phyloP scores from a whole-genome alignment of 768 basidiomycete species.

The Phanerochaete carnosa region DNA sequence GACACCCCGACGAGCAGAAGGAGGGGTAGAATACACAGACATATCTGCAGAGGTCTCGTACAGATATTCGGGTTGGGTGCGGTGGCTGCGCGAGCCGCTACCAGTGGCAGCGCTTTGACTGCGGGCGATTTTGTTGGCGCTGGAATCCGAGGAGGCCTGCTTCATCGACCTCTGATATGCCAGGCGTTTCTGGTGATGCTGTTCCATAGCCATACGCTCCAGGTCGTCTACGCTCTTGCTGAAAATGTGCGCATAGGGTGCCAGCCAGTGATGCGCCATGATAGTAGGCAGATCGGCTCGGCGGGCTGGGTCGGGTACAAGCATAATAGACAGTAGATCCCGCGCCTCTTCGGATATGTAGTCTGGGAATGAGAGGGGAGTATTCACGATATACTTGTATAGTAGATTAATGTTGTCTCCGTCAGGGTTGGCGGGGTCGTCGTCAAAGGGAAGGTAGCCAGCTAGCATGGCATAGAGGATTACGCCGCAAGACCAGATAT shows the following conservation, averaged over 20 bases:
- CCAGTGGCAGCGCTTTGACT: conserved; percentile 22
- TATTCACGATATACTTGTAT: conserved; percentile 98
- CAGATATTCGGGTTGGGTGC: conserved; percentile 64
- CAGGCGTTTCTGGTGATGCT: conserved; percentile 79
- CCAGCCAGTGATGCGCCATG: conserved; percentile 89
- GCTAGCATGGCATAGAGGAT: conserved; percentile 97
- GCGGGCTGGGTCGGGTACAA: conserved; percentile 84
- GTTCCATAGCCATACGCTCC: conserved; percentile 77
- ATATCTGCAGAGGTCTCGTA: conserved; percentile 72
- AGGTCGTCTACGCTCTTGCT: conserved; percentile 71
- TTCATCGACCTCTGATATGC: conserved; percentile 83
- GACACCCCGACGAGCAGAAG: conserved; percentile 35
- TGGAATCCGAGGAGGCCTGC: conserved; percentile 44
- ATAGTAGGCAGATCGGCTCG: conserved; percentile 75
- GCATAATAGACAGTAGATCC: conserved; percentile 85
- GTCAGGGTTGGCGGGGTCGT: conserved; percentile 97
- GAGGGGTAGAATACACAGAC: conserved; percentile 39
- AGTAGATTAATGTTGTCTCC: conserved; percentile 99
- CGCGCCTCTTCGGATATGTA: conserved; percentile 84
- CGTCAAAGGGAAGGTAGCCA: conserved; percentile 98
- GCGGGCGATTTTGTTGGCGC: conserved; percentile 42
- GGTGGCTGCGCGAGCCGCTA: conserved; percentile 38
- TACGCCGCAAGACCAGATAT: conserved; percentile 96
- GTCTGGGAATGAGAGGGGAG: conserved; percentile 94
- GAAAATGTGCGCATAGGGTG: conserved; percentile 61